phyloP scores from a whole-genome alignment of 306 rosid genomes.

The Abrus precatorius region DNA sequence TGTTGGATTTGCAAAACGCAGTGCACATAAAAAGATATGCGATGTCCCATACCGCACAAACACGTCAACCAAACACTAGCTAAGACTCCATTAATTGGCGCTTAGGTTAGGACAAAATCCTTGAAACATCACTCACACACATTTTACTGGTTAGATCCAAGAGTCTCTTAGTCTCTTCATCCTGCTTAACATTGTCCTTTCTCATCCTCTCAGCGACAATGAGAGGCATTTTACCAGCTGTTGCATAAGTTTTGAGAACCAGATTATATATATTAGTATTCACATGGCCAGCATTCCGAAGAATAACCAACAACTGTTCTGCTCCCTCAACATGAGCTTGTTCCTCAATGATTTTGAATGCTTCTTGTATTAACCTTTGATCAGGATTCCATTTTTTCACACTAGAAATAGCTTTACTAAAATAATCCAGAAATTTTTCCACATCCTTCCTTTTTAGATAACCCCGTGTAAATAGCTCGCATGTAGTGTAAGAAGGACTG shows the following conservation, averaged over 20 bases:
- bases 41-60: background rate
- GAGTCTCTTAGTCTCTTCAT: constrained; percentile 77
- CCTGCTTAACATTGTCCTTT: constrained; percentile 71
- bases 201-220: constrained; percentile 81
- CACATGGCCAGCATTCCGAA: constrained; percentile 70
- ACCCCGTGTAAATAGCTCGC: constrained; percentile 89
- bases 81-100: constrained; percentile 31
- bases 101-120: constrained; percentile 47
- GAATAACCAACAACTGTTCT: constrained; percentile 69
- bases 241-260: constrained; percentile 70
- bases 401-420: constrained; percentile 70
- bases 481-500: constrained; percentile 74
- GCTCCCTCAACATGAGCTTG: constrained; percentile 72
- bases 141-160: constrained; percentile 73
- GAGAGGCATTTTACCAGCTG: constrained; percentile 88
- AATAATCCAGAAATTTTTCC: constrained; percentile 64
- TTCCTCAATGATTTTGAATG: constrained; percentile 67
- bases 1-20: background rate
- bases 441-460: constrained; percentile 65
- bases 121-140: constrained; percentile 72
- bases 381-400: constrained; percentile 78
- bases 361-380: constrained; percentile 62
- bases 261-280: constrained; percentile 73
- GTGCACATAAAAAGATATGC: background rate
- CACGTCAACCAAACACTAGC: background rate